phyloP scores from a whole-genome alignment of 306 rosid genomes.

The Acacia crassicarpa region DNA sequence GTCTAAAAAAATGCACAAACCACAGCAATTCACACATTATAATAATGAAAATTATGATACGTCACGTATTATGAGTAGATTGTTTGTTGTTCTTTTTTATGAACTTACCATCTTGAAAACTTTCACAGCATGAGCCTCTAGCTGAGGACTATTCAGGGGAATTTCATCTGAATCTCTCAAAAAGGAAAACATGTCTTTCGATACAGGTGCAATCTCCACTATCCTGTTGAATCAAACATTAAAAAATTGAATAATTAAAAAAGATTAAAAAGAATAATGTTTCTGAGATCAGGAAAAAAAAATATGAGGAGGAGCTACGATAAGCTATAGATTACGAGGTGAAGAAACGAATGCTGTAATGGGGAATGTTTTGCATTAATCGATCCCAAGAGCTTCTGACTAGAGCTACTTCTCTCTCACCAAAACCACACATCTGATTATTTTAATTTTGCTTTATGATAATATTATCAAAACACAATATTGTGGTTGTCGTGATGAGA shows the following conservation, averaged over 20 bases:
- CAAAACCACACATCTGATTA: conserved; percentile 26
- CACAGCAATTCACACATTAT: not conserved
- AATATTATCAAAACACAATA: not conserved
- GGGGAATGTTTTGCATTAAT: conserved; percentile 25
- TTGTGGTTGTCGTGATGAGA: not conserved
- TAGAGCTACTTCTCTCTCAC: conserved; percentile 23
- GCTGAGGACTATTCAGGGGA: conserved; percentile 11
- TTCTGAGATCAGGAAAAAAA: not conserved
- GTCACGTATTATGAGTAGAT: not conserved
- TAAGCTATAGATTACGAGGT: conserved; percentile 12
- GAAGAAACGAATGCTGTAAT: conserved; percentile 27
- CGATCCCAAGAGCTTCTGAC: conserved; percentile 28
- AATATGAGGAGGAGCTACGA: not conserved
- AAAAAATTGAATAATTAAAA: not conserved
- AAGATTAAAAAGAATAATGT: not conserved
- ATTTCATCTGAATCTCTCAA: conserved; percentile 19
- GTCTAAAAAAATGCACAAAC: not conserved
- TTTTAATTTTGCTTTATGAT: not conserved
- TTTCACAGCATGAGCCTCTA: conserved; percentile 27
- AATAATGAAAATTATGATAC: no score
- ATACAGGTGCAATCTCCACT: conserved; percentile 34
- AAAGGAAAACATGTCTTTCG: conserved; percentile 34
- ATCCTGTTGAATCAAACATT: conserved; percentile 23
- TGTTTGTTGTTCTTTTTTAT: not conserved
- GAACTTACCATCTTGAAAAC: conserved; percentile 36